Conservation (phyloP, 2,329 filamentous ascomycete species). For the Trichoderma brevicompactum region DNA sequence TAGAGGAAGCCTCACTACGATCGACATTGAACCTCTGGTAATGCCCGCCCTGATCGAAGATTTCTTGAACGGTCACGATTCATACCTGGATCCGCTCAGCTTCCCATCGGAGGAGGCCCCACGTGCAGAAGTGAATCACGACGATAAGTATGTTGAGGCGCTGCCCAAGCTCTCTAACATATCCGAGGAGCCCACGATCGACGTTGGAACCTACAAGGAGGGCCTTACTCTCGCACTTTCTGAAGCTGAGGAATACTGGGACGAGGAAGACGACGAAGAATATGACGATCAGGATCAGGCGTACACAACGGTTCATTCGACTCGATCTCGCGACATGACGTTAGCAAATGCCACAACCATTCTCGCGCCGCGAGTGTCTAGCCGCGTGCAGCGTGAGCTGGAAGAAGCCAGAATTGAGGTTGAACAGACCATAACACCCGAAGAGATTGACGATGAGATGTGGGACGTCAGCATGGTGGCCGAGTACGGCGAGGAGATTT, state of each 20-base stretch:
- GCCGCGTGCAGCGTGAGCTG: slow-evolving; percentile 73
- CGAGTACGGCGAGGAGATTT: slow-evolving; percentile 95
- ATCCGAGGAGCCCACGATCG: slow-evolving; percentile 38
- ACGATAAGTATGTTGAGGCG: slow-evolving; percentile 35
- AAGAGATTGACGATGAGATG: slow-evolving; percentile 84
- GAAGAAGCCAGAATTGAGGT: slow-evolving; percentile 68
- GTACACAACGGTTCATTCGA: slow-evolving; percentile 76
- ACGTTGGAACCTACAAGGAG: slow-evolving; percentile 36
- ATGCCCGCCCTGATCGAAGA: slow-evolving; percentile 30
- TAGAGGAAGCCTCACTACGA: not conserved
- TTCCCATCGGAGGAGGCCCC: slow-evolving; percentile 36
- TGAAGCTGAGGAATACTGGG: slow-evolving; percentile 72
- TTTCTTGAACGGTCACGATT: slow-evolving; percentile 32
- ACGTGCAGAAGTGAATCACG: slow-evolving; percentile 34
- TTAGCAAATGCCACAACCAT: slow-evolving; percentile 59
- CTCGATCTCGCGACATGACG: slow-evolving; percentile 68
- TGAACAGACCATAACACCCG: slow-evolving; percentile 67
- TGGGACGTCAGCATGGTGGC: slow-evolving; percentile 98
- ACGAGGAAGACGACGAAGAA: slow-evolving; percentile 75
- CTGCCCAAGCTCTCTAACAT: slow-evolving; percentile 40
- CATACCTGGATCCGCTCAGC: slow-evolving; percentile 39
- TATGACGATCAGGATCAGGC: slow-evolving; percentile 66
- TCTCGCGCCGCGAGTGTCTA: slow-evolving; percentile 72
- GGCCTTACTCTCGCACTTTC: slow-evolving; percentile 39
- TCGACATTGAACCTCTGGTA: not conserved